phyloP scores from a whole-genome alignment of 345 rosid species.

The Eucalyptus tenuipes region DNA sequence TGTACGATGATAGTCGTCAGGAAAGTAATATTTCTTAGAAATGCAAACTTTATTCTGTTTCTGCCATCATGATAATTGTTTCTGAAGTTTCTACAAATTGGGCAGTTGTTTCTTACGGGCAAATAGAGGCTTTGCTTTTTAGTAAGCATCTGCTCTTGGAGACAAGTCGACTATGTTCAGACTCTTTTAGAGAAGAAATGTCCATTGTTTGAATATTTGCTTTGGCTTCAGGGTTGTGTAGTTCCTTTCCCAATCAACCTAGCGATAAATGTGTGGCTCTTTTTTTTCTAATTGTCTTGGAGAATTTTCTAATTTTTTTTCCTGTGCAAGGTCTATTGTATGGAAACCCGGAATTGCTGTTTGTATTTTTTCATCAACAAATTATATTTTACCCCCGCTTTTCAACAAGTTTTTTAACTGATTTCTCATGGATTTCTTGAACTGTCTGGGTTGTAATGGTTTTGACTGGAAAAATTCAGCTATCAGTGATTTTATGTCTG shows the following conservation, averaged over 20 bases:
- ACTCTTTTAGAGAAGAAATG: too few species aligned
- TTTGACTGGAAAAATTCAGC: slow-evolving; percentile 43
- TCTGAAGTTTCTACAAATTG: too few species aligned
- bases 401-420: background rate
- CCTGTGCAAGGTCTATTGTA: background rate
- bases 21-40: background rate
- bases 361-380: background rate
- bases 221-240: too few species aligned
- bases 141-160: too few species aligned
- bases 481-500: slow-evolving; percentile 54
- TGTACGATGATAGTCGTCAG: background rate
- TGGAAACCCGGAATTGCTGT: background rate
- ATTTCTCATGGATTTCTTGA: background rate
- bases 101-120: too few species aligned
- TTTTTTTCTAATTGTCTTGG: background rate
- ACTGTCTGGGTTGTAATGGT: background rate
- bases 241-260: too few species aligned
- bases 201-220: too few species aligned
- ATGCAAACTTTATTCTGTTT: background rate
- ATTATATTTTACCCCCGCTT: background rate
- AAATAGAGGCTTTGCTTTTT: too few species aligned
- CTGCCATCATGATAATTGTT: too few species aligned
- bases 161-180: too few species aligned
- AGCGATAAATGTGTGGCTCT: background rate
- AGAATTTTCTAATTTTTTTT: background rate